A percentile compares a stretch with the other conserved stretches of the same genome.
These are phyloP conservation scores for Drechslera avenae DNA, from an alignment of 2,329 filamentous ascomycete species.

Conservation along the genomic window DNA sequence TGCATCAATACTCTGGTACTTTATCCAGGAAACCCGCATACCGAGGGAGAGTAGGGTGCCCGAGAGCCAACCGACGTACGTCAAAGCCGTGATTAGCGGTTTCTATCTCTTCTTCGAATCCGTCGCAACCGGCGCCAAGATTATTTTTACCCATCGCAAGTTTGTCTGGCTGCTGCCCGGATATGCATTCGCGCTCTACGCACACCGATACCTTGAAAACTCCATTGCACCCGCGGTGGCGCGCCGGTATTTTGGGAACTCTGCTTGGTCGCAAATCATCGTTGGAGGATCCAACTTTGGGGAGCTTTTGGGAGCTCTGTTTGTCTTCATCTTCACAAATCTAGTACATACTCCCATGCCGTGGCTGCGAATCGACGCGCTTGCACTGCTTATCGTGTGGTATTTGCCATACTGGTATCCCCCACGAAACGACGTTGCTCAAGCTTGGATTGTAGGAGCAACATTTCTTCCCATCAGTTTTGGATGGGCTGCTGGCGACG, in stretches of 20 bases:
- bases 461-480: slow-evolving; percentile 54
- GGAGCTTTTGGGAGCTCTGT: slow-evolving; percentile 56
- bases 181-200: slow-evolving; percentile 57
- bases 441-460: slow-evolving; percentile 55
- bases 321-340: slow-evolving; percentile 58
- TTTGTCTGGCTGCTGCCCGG: slow-evolving; percentile 59
- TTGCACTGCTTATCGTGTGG: slow-evolving; percentile 56
- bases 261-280: slow-evolving; percentile 58
- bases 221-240: slow-evolving; percentile 55
- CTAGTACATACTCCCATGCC: slow-evolving; percentile 57
- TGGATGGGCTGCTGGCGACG: slow-evolving; percentile 59
- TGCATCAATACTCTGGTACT: slow-evolving; percentile 54
- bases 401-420: slow-evolving; percentile 56
- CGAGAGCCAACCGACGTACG: slow-evolving; percentile 41
- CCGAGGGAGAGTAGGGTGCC: slow-evolving; percentile 27
- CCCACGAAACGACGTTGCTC: slow-evolving; percentile 46
- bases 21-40: slow-evolving; percentile 52
- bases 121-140: slow-evolving; percentile 53
- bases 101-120: slow-evolving; percentile 55
- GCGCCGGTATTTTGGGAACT: slow-evolving; percentile 54
- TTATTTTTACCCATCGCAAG: slow-evolving; percentile 55
- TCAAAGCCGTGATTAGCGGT: slow-evolving; percentile 48
- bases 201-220: slow-evolving; percentile 58
- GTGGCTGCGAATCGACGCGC: slow-evolving; percentile 56
- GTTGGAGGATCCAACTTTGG: slow-evolving; percentile 59